Base-by-base conservation (phyloP, 83 land plant genomes). In the Isoetes engelmannii region DNA sequence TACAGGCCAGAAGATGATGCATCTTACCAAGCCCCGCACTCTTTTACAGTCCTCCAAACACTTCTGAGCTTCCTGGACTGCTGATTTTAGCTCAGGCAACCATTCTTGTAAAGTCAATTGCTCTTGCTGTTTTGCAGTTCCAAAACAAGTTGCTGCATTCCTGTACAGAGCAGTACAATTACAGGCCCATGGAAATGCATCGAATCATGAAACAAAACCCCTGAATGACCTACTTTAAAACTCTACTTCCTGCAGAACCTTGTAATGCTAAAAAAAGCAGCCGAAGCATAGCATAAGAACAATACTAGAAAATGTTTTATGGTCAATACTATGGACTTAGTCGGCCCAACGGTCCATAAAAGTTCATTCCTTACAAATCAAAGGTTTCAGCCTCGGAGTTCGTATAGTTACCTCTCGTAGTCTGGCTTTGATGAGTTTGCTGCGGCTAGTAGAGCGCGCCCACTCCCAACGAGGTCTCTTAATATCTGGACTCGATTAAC, bases 21-120 rank as follows among this genome's bases (percentile, higher is more conserved):
- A 53, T 68, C 89, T 87, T 63, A 94, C 97, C 97, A 94, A 82
- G 37, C 97, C 99, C 58, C 88, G 73, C 1, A 94, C 97, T 59
- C 92, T 79, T 72, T 84, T 83, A 83, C 97, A 90, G 73, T 94
- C 89, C 69, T 86, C 84, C 71, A 90, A 61, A 72, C 86, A 81
- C 48, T 79, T 82, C 65, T 94, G 92, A 67, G 99, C 99, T 79
- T 84, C 82, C 66, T 78, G 71, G 61, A 87, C 80, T 59, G 90
- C 85, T 59, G 69, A 78, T 48, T 78, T 86, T 42, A 94, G 85
- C 56, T 90, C 88, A 56, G 93, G 97, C 41, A 94, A 67, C 99
- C 92, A 94, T 67, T 82, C 81, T 65, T 90, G 86, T n/a, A 74
- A 59, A n/a, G 90, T 83, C 69, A 75, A 69, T 70, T 80, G 89